Percentiles rank a stretch among this genome's conserved stretches.
Conservation (phyloP, 164 flowering plant species). For the Chloranthus sessilifolius region DNA sequence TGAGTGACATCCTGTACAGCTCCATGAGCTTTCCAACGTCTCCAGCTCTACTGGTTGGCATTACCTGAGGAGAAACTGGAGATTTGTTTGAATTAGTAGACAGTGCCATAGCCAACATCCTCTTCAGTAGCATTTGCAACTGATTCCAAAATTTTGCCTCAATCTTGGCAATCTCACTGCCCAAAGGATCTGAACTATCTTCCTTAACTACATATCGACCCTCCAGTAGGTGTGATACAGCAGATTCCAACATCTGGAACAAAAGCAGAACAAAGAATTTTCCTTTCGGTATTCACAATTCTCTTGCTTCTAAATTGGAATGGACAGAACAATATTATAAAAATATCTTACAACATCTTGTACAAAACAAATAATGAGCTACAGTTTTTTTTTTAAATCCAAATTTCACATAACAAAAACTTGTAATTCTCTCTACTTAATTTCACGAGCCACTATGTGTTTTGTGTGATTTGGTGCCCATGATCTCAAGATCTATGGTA, state of each 20-base stretch:
- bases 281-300: too few relatives aligned
- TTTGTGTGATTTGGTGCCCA: too few relatives aligned
- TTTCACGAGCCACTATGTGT: too few relatives aligned
- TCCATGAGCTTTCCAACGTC: conserved; percentile 66
- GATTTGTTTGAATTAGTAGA: conserved; percentile 36
- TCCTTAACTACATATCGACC: conserved; percentile 49
- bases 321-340: not conserved
- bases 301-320: not conserved
- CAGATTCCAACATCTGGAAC: conserved; percentile 73
- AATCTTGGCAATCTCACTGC: conserved; percentile 24
- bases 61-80: conserved; percentile 20
- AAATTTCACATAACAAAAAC: too few relatives aligned
- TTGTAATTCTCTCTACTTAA: too few relatives aligned
- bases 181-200: conserved; percentile 14
- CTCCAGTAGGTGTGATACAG: conserved; percentile 68
- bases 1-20: conserved; percentile 77
- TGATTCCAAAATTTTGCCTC: conserved; percentile 58
- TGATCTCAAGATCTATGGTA: too few relatives aligned
- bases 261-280: conserved; percentile 1
- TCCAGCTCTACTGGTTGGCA: conserved; percentile 25
- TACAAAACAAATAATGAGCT: too few relatives aligned
- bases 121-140: conserved; percentile 65
- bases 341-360: too few relatives aligned
- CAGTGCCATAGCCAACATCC: conserved; percentile 45
- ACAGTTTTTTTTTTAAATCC: too few relatives aligned